Conservation (phyloP, 73 alveolate genomes). For the Paramecium octaurelia region DNA sequence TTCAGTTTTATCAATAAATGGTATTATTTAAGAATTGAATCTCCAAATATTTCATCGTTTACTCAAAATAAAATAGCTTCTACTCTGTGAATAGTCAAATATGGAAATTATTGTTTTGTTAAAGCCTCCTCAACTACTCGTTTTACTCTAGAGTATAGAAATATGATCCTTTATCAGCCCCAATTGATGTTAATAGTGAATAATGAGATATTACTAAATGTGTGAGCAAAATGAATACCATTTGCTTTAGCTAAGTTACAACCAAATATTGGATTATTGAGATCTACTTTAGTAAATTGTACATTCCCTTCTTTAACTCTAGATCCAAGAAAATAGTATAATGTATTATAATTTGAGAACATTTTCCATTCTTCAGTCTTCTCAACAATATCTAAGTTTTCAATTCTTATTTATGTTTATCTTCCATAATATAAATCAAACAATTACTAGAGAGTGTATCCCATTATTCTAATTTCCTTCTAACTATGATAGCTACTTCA, state of each 20-base stretch:
- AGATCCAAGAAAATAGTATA: slow-evolving; percentile 48
- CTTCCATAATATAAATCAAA: no score
- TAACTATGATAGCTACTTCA: slow-evolving; percentile 43
- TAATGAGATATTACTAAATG: slow-evolving; percentile 33
- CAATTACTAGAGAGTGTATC: background rate
- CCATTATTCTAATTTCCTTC: slow-evolving; percentile 48
- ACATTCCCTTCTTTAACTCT: slow-evolving; percentile 58
- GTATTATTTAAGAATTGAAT: no score
- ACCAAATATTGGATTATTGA: slow-evolving; percentile 20
- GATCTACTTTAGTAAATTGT: slow-evolving; percentile 46
- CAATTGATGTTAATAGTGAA: slow-evolving; percentile 49
- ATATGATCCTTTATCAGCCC: slow-evolving; percentile 49
- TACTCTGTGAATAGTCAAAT: slow-evolving; percentile 36
- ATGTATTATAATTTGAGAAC: background rate
- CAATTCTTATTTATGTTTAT: background rate
- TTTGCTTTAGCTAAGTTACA: slow-evolving; percentile 22
- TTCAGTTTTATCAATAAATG: slow-evolving; percentile 42
- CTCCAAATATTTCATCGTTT: no score
- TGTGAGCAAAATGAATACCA: background rate
- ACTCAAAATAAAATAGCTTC: no score
- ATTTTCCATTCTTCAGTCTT: slow-evolving; percentile 33
- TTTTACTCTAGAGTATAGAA: slow-evolving; percentile 39
- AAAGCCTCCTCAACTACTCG: slow-evolving; percentile 56
- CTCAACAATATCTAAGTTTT: background rate
- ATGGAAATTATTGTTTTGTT: slow-evolving; percentile 2